These are phyloP conservation scores for Claviceps sp. DNA, from an alignment of 2,329 filamentous ascomycete species.

Conservation along the genomic window DNA sequence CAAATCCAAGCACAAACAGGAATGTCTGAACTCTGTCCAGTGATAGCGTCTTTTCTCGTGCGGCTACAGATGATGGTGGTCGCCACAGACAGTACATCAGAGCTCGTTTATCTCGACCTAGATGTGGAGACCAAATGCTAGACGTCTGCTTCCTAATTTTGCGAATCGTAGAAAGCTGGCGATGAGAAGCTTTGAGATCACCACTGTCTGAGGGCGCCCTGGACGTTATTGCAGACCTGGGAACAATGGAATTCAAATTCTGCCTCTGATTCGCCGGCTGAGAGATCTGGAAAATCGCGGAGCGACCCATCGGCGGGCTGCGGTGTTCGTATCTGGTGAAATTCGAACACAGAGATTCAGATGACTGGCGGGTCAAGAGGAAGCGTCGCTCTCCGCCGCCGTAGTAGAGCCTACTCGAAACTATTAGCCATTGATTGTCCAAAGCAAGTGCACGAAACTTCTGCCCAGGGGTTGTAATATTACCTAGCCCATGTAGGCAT, in stretches of 20 bases:
- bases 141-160: slow-evolving; percentile 36
- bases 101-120: slow-evolving; percentile 49
- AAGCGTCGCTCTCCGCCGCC: slow-evolving; percentile 48
- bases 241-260: slow-evolving; percentile 32
- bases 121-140: slow-evolving; percentile 61
- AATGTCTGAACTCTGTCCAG: slow-evolving; percentile 62
- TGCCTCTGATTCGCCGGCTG: slow-evolving; percentile 19
- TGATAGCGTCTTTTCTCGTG: slow-evolving; percentile 46
- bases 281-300: slow-evolving; percentile 31
- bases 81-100: slow-evolving; percentile 54
- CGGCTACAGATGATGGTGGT: slow-evolving; percentile 53
- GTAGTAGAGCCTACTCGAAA: slow-evolving; percentile 48
- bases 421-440: neutral
- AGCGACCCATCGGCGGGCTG: slow-evolving; percentile 32
- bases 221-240: slow-evolving; percentile 14
- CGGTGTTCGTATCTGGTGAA: slow-evolving; percentile 32
- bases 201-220: neutral
- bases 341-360: slow-evolving; percentile 33
- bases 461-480: slow-evolving; percentile 6
- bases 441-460: slow-evolving; percentile 6
- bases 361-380: slow-evolving; percentile 30
- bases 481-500: slow-evolving; percentile 44
- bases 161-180: slow-evolving; percentile 15
- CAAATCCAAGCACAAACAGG: slow-evolving; percentile 63
- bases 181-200: slow-evolving; percentile 21